phyloP scores from a whole-genome alignment of 352 stramenopile species.

The Phytophthora parvispora region DNA sequence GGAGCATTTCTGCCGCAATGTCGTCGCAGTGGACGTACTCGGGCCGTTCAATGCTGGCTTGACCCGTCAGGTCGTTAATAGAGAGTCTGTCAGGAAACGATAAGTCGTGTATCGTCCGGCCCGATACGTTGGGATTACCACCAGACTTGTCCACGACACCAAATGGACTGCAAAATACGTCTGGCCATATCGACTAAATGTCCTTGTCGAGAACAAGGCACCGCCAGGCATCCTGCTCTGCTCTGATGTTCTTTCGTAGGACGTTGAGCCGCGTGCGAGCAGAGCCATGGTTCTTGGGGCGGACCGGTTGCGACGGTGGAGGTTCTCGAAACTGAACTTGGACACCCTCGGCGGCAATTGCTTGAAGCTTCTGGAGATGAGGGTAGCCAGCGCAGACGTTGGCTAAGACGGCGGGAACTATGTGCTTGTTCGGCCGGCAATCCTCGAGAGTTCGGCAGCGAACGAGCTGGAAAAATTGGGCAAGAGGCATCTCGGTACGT shows the following conservation, averaged over 20 bases:
- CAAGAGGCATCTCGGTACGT: too few species aligned
- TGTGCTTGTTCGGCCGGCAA: not conserved
- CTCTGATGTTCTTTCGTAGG: not conserved
- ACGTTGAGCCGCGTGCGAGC: not conserved
- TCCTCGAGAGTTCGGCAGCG: too few species aligned
- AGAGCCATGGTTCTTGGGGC: not conserved
- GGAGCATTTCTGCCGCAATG: constrained; percentile 10
- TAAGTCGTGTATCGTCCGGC: not conserved
- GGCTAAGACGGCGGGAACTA: not conserved
- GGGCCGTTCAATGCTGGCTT: not conserved
- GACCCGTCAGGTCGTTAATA: not conserved
- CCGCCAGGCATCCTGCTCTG: not conserved
- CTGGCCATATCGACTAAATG: constrained; percentile 4
- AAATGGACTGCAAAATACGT: constrained; percentile 14
- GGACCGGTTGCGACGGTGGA: not conserved
- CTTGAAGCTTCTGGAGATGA: not conserved
- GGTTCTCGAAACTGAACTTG: not conserved
- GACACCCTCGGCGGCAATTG: not conserved
- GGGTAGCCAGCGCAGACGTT: not conserved
- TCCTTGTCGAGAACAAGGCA: not conserved
- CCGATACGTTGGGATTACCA: not conserved
- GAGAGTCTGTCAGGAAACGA: not conserved
- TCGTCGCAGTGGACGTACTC: not conserved
- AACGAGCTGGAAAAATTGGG: too few species aligned
- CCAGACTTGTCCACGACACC: constrained; percentile 9